phyloP scores from a whole-genome alignment of 176 grass and related monocot genomes.

The Olyra latifolia region DNA sequence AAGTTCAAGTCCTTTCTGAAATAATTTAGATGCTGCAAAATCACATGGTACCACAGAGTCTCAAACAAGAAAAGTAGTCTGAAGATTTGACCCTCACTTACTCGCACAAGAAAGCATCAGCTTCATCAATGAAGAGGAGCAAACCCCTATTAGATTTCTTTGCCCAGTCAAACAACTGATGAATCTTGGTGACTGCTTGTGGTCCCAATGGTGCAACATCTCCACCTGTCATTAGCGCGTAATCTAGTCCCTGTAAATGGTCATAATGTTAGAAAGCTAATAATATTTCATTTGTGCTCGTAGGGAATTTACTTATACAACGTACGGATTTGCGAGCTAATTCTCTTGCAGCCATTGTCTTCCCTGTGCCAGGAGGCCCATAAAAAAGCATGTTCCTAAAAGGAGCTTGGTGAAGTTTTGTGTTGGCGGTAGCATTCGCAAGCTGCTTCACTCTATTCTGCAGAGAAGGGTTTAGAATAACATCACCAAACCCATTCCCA shows the following conservation, averaged over 20 bases:
- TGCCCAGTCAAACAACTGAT: constrained; percentile 97
- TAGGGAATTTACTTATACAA: background rate
- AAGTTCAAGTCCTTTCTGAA: constrained; percentile 1
- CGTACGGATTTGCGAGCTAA: constrained; percentile 85
- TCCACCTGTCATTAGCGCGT: constrained; percentile 98
- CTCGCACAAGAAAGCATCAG: constrained; percentile 98
- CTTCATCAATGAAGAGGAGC: constrained; percentile 96
- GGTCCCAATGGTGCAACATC: constrained; percentile 95
- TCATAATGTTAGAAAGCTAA: constrained; percentile 5
- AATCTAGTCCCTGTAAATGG: constrained; percentile 76
- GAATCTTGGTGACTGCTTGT: constrained; percentile 98
- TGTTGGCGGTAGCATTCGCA: constrained; percentile 91
- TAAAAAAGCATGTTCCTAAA: constrained; percentile 99
- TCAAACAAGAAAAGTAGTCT: constrained; percentile 20
- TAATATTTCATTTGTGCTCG: constrained; percentile 8
- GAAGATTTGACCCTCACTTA: constrained; percentile 57
- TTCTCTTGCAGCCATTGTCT: constrained; percentile 97
- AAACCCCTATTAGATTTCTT: constrained; percentile 96
- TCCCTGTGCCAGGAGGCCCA: constrained; percentile 96
- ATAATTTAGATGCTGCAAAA: constrained; percentile 29
- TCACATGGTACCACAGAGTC: background rate
- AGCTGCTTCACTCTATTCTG: constrained; percentile 90
- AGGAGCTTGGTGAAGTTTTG: constrained; percentile 94
- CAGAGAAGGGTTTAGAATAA: constrained; percentile 93
- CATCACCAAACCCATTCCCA: constrained; percentile 91